Evolutionary conservation across 495 filamentous ascomycete species (phyloP), one percentile per base, ranked within the genome.

Genomic region (Mytilinidion resinicola): DNA sequence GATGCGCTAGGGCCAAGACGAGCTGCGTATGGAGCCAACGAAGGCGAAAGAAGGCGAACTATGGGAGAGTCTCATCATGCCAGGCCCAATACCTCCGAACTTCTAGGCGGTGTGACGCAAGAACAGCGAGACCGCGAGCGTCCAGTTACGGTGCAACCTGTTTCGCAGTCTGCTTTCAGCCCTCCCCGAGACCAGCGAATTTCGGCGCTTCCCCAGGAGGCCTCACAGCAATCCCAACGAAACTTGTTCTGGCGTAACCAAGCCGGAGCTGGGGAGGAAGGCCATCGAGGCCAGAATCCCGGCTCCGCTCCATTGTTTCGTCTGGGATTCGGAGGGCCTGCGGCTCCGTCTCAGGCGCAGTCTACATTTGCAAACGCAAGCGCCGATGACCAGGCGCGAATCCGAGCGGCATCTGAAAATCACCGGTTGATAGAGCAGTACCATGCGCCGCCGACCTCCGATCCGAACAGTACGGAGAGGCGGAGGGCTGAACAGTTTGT

Each of bases 61-160:
- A 33, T 66, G 33, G 63, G 58, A 14, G 63, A 61, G 39, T 62
- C 63, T 21, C 62, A 65, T 38, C 59, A 66, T 38, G 30, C 55
- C 9, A 56, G 63, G 37, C 63, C 63, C 4, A 62, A 53, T 33
- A 38, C 52, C 21, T 60, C 54, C 1, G 59, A 61, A 35, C 17
- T 63, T 15, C 35, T 65, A 15, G 51, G 59, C 9, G 54, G 51
- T 1, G 20, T 15, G 35, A 20, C 42, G 5, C 54, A 51, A 36
- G 34, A 56, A 20, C 34, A 33, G n/a, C 17, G 44, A 21, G 60
- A 62, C 8, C 39, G 61, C 49, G 64, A 69, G 5, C 57, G 68
- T 10, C 65, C 68, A 4, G 55, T 64, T 15, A 67, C 68, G 9
- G 62, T 65, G 17, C 66, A 70, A 39, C 66, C 68, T 0, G 42